phyloP scores from a whole-genome alignment of 140 eudicot species.

The Stevia rebaudiana region DNA sequence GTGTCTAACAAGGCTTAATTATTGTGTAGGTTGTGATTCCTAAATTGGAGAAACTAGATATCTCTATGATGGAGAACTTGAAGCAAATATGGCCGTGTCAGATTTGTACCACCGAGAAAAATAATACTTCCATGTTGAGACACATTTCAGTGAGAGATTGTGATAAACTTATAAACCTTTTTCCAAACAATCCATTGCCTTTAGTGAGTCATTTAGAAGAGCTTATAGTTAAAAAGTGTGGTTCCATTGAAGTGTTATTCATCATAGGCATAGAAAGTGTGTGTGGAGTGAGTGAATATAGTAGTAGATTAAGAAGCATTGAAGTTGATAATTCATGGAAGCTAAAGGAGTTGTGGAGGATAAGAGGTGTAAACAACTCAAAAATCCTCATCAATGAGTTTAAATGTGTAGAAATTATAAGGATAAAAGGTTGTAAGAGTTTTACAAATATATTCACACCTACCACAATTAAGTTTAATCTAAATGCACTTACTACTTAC shows the following conservation, averaged over 20 bases:
- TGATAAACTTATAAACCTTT: not conserved
- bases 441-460: slow-evolving; percentile 17
- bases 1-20: too few species aligned
- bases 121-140: not conserved
- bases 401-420: slow-evolving; percentile 1
- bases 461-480: not conserved
- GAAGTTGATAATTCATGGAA: not conserved
- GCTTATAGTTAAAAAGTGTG: not conserved
- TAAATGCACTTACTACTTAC: not conserved
- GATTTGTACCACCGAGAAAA: too few species aligned
- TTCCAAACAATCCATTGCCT: not conserved
- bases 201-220: not conserved
- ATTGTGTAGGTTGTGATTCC: too few species aligned
- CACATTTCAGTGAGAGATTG: not conserved
- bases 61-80: too few species aligned
- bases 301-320: not conserved
- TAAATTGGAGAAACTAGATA: too few species aligned
- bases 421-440: not conserved
- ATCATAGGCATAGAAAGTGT: too few species aligned
- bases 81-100: too few species aligned
- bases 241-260: not conserved
- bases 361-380: not conserved
- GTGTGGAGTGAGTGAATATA: not conserved
- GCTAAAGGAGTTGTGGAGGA: slow-evolving; percentile 16
- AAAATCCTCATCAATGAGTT: not conserved